Percentiles rank a stretch among this genome's conserved stretches.
phyloP scores from a whole-genome alignment of 441 rosid species.

The Corymbia citriodora region DNA sequence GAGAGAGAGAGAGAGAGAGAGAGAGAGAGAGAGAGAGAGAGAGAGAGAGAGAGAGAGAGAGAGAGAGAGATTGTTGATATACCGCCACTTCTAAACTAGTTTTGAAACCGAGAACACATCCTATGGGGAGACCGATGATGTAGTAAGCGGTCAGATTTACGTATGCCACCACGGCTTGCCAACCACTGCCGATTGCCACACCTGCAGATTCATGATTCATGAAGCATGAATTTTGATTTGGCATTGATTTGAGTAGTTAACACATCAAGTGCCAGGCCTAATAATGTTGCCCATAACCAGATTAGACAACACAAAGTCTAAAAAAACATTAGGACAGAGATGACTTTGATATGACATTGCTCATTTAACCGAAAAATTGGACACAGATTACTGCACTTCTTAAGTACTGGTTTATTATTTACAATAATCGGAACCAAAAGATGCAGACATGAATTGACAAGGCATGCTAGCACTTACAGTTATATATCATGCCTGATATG shows the following conservation, averaged over 20 bases:
- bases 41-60: neutral
- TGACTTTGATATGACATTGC: neutral
- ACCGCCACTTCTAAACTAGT: slow-evolving; percentile 80
- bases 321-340: neutral
- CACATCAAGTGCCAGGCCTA: neutral
- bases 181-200: slow-evolving; percentile 85
- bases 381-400: neutral
- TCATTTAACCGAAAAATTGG: neutral
- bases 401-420: neutral
- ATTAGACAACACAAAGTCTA: neutral
- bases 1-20: neutral
- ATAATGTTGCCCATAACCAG: neutral
- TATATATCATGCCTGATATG: neutral
- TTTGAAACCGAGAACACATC: slow-evolving; percentile 81
- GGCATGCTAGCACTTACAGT: neutral
- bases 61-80: slow-evolving; percentile 14
- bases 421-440: neutral
- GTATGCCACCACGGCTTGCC: slow-evolving; percentile 88
- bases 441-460: neutral
- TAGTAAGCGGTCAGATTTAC: slow-evolving; percentile 67
- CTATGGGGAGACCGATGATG: slow-evolving; percentile 78
- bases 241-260: neutral
- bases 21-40: neutral
- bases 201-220: slow-evolving; percentile 24
- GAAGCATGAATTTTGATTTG: neutral